phyloP scores from a whole-genome alignment of 768 basidiomycete species.

The Leccinum truebloodii region DNA sequence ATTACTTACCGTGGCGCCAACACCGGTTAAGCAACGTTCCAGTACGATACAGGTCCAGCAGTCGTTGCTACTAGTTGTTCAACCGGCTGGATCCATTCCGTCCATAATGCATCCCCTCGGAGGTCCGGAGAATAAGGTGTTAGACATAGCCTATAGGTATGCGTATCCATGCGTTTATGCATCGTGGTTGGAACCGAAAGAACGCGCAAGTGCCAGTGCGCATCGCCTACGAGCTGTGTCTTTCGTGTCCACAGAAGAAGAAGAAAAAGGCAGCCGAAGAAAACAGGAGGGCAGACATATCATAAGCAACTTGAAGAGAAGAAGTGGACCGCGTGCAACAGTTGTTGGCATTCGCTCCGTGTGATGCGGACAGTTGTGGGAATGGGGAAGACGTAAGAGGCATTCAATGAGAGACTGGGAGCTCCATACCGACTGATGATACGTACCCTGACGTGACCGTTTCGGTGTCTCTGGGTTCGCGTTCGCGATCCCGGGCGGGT shows the following conservation, averaged over 20 bases:
- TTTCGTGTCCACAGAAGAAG: neutral
- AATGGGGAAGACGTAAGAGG: constrained; percentile 13
- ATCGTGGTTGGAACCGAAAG: constrained; percentile 3
- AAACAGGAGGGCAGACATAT: neutral
- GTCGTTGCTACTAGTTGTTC: neutral
- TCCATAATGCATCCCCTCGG: constrained; percentile 21
- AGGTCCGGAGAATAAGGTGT: constrained; percentile 15
- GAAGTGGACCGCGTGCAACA: constrained; percentile 14
- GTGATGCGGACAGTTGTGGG: constrained; percentile 14
- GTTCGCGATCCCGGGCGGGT: constrained; percentile 4
- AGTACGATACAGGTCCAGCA: neutral
- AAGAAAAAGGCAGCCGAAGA: neutral
- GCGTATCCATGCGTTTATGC: constrained; percentile 8
- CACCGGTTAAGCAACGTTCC: neutral
- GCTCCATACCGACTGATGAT: neutral
- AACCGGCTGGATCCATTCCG: neutral
- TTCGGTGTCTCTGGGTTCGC: constrained; percentile 5
- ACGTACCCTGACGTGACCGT: constrained; percentile 3
- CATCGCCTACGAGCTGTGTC: constrained; percentile 9
- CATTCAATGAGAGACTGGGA: neutral
- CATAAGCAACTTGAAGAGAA: neutral
- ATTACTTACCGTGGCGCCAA: neutral
- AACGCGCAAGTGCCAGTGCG: neutral
- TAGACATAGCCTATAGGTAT: constrained; percentile 6
- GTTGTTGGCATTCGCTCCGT: constrained; percentile 8